phyloP scores from a whole-genome alignment of 495 filamentous ascomycete genomes.

The Penicillium simplicissimum region DNA sequence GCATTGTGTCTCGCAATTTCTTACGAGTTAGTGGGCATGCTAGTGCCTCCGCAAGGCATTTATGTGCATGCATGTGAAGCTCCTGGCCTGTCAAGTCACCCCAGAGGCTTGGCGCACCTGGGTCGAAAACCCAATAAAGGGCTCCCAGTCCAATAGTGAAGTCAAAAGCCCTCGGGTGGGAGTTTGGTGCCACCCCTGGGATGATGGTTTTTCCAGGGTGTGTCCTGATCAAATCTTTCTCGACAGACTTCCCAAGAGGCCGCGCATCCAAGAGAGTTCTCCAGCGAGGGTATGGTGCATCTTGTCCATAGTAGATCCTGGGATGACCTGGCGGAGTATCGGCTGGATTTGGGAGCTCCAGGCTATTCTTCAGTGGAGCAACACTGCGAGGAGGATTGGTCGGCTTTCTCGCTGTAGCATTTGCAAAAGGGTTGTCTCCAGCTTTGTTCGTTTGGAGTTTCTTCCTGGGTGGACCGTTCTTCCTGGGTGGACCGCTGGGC shows the following conservation, averaged over 20 bases:
- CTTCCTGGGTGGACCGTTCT: background rate
- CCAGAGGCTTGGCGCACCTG: constrained; percentile 21
- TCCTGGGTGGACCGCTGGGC: background rate
- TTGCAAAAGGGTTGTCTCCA: background rate
- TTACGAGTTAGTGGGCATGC: constrained; percentile 10
- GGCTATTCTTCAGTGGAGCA: background rate
- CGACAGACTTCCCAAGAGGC: background rate
- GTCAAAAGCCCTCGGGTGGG: constrained; percentile 9
- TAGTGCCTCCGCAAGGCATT: constrained; percentile 10
- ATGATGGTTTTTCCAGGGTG: constrained; percentile 5
- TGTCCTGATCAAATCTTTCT: constrained; percentile 12
- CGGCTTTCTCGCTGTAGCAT: background rate
- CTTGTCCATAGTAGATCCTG: constrained; percentile 11
- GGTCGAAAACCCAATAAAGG: constrained; percentile 31
- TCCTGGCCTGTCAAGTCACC: background rate
- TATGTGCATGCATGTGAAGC: background rate
- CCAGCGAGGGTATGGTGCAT: constrained; percentile 26
- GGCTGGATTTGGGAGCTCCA: background rate
- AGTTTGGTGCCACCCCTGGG: background rate
- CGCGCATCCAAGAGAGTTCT: constrained; percentile 1
- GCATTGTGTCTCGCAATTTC: constrained; percentile 15
- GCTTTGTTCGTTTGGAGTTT: background rate
- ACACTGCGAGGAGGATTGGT: background rate
- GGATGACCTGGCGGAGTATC: background rate
- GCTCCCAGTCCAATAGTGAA: constrained; percentile 13